Conservation (phyloP, 441 rosid species). For the Euphorbia corollata region DNA sequence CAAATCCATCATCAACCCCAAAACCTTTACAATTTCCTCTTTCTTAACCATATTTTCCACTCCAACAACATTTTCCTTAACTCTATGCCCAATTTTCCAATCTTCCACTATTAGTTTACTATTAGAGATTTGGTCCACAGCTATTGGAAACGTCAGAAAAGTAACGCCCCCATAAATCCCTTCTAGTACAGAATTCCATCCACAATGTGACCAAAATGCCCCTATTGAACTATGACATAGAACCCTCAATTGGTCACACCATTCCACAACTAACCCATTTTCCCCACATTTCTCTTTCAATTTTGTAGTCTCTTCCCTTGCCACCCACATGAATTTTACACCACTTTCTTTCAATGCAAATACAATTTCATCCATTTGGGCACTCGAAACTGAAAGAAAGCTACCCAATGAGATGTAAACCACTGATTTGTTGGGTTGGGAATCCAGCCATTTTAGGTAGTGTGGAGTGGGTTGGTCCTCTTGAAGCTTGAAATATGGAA, state of each 20-base stretch:
- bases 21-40: constrained; percentile 15
- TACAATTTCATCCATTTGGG: constrained; percentile 35
- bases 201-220: constrained; percentile 58
- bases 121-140: constrained; percentile 32
- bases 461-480: background rate
- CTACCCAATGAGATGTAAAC: constrained; percentile 33
- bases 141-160: constrained; percentile 31
- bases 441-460: constrained; percentile 30
- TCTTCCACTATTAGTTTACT: constrained; percentile 45
- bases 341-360: constrained; percentile 18
- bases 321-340: constrained; percentile 35
- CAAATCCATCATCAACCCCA: constrained; percentile 28
- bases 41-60: constrained; percentile 16
- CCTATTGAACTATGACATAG: constrained; percentile 23
- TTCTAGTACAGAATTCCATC: constrained; percentile 46
- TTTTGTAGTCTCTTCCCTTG: constrained; percentile 5
- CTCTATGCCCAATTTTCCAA: constrained; percentile 42
- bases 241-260: constrained; percentile 47
- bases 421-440: constrained; percentile 35
- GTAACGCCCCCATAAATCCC: constrained; percentile 40
- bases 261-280: constrained; percentile 37
- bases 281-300: background rate
- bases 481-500: constrained; percentile 27
- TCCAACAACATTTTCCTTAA: background rate
- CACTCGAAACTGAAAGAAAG: background rate